Evolutionary conservation across 495 filamentous ascomycete species (phyloP), one percentile per base, ranked within the genome.

Genomic region (Glonium stellatum): DNA sequence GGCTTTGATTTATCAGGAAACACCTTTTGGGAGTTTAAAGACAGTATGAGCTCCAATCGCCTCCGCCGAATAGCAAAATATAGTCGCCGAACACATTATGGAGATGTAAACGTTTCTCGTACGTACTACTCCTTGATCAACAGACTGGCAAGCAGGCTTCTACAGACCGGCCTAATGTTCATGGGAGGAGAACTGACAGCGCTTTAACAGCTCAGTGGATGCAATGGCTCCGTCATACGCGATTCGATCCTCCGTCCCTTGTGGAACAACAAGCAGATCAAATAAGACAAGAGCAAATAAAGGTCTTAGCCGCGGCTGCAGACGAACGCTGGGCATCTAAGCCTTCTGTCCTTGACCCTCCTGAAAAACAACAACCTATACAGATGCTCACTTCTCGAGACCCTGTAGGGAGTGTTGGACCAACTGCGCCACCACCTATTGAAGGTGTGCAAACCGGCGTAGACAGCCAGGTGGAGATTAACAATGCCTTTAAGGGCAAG

Each of bases 11-110:
- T 97, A 34, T 65, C 81, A 39, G 90, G 90, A 21, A 97, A 97
- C 74, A 96, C 91, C 23, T 98, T 84, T 75, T 97, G 92, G 90
- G 90, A 95, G 69, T 92, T 96, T 76, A 84, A 83, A 60, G 84
- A 90, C 66, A 72, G 77, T 5, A 63, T 85, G 8, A 78, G 81
- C 63, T 69, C 77, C 59, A 69, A 72, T 18, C 77, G 79, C 19
- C 71, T 73, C 41, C 72, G 84, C 19, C 75, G 80, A 39, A 95
- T 96, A 34, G 87, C 95, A n/a, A 76, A 84, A 59, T 88, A 76
- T 36, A 72, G 76, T 18, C 75, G 77, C 0, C 76, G 77, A 52
- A 82, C 81, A 1, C 86, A 89, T 65, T 82, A 81, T 70, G 78
- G 77, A 66, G 86, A 92, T 54, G 82, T 95, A 34, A 70, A 85